These are phyloP conservation scores for Themeda triandra DNA, from an alignment of 176 grass and related monocot species.

Conservation along the genomic window DNA sequence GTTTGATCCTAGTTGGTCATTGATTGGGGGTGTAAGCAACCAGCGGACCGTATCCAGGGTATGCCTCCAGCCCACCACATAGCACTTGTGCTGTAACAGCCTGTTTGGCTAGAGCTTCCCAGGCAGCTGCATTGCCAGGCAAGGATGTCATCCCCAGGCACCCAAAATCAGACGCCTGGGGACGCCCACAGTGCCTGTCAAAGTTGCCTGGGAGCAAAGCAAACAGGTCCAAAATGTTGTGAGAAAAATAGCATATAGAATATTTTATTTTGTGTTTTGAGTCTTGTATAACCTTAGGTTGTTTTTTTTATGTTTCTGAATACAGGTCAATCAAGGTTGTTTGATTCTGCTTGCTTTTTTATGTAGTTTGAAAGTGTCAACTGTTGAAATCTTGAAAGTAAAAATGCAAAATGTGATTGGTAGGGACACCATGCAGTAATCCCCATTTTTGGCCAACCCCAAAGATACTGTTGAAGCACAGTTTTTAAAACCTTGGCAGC, in stretches of 20 bases:
- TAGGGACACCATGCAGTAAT: background rate
- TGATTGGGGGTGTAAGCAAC: background rate
- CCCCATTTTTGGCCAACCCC: background rate
- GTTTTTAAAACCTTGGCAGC: background rate
- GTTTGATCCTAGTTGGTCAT: background rate
- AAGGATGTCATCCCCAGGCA: background rate
- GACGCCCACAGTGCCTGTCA: background rate
- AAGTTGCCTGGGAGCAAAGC: background rate
- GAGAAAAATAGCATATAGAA: background rate
- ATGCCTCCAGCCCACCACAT: too few relatives aligned
- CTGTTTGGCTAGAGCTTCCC: too few relatives aligned
- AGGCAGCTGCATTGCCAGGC: background rate
- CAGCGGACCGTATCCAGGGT: background rate
- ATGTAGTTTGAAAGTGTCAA: background rate
- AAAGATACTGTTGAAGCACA: background rate
- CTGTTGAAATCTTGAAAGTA: background rate
- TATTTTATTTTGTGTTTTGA: background rate
- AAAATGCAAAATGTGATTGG: background rate
- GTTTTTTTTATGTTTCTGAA: constrained; percentile 6
- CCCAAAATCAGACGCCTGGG: background rate
- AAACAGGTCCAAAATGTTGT: background rate
- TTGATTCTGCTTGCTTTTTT: constrained; percentile 5
- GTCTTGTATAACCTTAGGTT: background rate
- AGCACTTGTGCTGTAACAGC: too few relatives aligned
- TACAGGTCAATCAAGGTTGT: constrained; percentile 41